Conservation (phyloP, 345 rosid species). For the Salix brachista region DNA sequence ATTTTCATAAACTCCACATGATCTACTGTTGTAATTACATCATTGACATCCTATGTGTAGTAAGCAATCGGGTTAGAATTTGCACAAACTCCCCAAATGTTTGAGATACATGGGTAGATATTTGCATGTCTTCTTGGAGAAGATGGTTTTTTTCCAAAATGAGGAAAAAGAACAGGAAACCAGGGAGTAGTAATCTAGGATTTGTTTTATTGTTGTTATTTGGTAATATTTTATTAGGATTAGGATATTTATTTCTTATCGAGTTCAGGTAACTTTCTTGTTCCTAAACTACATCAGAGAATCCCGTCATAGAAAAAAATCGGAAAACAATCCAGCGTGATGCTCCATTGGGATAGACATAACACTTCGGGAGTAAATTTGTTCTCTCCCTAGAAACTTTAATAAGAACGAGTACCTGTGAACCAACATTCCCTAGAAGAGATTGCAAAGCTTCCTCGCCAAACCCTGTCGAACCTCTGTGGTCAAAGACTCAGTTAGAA, state of each 20-base stretch:
- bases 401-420: constrained; percentile 53
- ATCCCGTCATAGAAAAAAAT: neutral
- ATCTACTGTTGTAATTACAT: constrained; percentile 75
- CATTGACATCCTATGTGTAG: constrained; percentile 63
- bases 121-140: neutral
- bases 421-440: constrained; percentile 82
- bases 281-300: neutral
- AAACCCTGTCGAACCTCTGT: constrained; percentile 89
- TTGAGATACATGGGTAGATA: neutral
- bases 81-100: neutral
- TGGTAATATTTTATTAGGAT: no score
- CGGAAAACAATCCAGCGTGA: neutral
- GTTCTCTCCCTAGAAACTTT: no score
- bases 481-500: constrained; percentile 17
- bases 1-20: constrained; percentile 21
- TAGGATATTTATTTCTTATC: no score
- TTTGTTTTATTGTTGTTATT: no score
- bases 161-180: neutral
- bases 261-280: no score
- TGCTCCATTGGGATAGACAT: no score
- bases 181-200: neutral
- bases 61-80: constrained; percentile 5
- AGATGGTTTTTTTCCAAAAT: neutral
- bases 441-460: constrained; percentile 98
- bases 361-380: no score